Evolutionary conservation across 305 asterid species (phyloP), one percentile per base, ranked within the genome.

Genomic region (Fraxinus paxiana): DNA sequence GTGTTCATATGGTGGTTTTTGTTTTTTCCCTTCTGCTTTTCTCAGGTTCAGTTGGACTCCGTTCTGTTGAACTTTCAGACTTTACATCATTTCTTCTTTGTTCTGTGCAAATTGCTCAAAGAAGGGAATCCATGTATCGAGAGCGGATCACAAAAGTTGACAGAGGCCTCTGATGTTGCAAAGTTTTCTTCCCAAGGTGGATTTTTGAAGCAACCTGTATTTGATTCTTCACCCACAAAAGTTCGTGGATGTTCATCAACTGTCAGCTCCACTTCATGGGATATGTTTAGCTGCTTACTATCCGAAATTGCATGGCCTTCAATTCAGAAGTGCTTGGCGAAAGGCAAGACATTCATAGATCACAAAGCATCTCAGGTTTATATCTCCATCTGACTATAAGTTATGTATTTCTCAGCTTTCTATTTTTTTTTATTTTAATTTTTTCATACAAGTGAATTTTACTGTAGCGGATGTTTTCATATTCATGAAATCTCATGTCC

Each of bases 41-140:
- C 89, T 83, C 98, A 96, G 99, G 94, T 92, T 82, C 96, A 88
- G 81, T 82, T 92, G 94, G 97, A 96, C 82, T 88, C 90, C 69
- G 97, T 91, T 81, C 91, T 90, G 70, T 87, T 85, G 56, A 90
- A 92, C 88, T 96, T 94, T 86, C 94, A 87, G 84, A 90, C 84
- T 73, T 89, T 94, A 78, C 99, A 96, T 84, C 98, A 96, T 86
- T 92, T 96, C 83, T 93, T 93, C 92, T 96, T 96, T 86, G 90
- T 94, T 85, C 87, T 94, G 59, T 93, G 92, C 91, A 96, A 96
- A 90, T 83, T 94, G 86, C 91, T 96, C 46, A 94, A 89, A 90
- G 98, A 94, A 84, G 98, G 99, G 84, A 80, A 87, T 86, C 80
- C 88, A 72, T 90, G 86, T 79, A 77, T 85, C 78, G 82, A 72